Base-by-base conservation (phyloP, 495 filamentous ascomycete species). In the Gamarada debralockiae region DNA sequence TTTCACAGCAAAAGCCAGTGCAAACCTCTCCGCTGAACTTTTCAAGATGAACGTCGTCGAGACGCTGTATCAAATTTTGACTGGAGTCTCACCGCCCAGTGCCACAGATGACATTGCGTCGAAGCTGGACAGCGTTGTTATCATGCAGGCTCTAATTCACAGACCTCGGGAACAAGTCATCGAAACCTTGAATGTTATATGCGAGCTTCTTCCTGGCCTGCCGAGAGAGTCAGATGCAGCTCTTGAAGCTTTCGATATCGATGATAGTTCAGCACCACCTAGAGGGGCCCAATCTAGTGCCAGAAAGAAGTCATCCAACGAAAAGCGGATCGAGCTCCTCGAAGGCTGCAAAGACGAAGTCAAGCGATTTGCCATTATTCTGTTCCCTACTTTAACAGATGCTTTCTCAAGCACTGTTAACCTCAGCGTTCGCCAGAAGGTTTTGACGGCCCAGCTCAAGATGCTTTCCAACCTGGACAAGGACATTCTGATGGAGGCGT, bases 351-450 rank as follows among this genome's bases (percentile, higher is more conserved):
- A 88, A 60, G 69, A 84, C 9, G 86, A 97, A 66, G 78, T 97
- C 23, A 87, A 86, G 61, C 84, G 95, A 22, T 99, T 99, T 65
- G 90, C 91, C 10, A 81, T 93, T 53, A 91, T 99, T 45, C 73
- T 99, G n/a, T 84, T 99, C 53, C 95, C 95, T 3, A 99, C 95
- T 14, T 73, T 99, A 33, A 97, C 95, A 15, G 92, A 99, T 62
- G 95, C 92, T 2, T 99, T 93, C 63, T 96, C 93, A 2, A 97
- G 93, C 68, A 99, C 95, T 3, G 92, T 99, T 51, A 99, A 99
- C 65, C 73, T 97, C n/a, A 87, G 77, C 44, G 95, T 99, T 14
- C 89, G 95, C n/a, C 90, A 97, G 61, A 97, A 95, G 72, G 95
- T 97, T 15, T 76, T 99, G 37, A 87, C 83, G 25, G 93, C 95